A percentile compares a stretch with the other conserved stretches of the same genome.
Conservation (phyloP, 305 asterid species). For the Rubia balearica region DNA sequence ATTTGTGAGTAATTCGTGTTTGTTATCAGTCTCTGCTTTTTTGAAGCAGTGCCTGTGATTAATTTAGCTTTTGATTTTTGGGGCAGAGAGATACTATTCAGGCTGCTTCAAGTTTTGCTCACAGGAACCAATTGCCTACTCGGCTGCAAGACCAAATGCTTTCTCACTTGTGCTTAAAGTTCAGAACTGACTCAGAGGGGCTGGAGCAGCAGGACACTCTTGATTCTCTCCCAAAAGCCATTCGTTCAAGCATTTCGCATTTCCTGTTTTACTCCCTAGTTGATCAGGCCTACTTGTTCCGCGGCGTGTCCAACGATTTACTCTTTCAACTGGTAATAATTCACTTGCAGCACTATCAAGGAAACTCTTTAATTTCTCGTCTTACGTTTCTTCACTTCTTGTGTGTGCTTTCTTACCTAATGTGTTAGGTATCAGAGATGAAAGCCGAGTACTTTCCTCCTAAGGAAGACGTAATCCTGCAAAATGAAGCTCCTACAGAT, state of each 20-base stretch:
- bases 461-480: conserved; percentile 77
- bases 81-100: conserved; percentile 74
- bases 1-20: conserved; percentile 62
- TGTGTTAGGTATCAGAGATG: conserved; percentile 78
- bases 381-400: background rate
- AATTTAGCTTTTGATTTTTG: background rate
- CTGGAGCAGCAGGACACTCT: conserved; percentile 83
- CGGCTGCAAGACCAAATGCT: conserved; percentile 90
- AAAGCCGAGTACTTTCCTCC: conserved; percentile 90
- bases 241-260: conserved; percentile 83
- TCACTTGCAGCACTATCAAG: background rate
- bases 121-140: conserved; percentile 66
- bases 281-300: conserved; percentile 65
- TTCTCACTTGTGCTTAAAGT: conserved; percentile 85
- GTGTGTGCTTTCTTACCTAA: background rate
- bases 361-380: background rate
- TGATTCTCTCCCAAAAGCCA: conserved; percentile 83
- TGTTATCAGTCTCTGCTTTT: background rate
- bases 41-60: conserved; percentile 7
- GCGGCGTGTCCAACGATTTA: conserved; percentile 70
- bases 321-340: conserved; percentile 79
- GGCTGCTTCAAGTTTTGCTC: conserved; percentile 81
- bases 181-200: conserved; percentile 77
- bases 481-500: conserved; percentile 87
- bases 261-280: conserved; percentile 68